These are phyloP conservation scores for Dunaliella primolecta DNA, from an alignment of 139 green algal species.

Conservation along the genomic window DNA sequence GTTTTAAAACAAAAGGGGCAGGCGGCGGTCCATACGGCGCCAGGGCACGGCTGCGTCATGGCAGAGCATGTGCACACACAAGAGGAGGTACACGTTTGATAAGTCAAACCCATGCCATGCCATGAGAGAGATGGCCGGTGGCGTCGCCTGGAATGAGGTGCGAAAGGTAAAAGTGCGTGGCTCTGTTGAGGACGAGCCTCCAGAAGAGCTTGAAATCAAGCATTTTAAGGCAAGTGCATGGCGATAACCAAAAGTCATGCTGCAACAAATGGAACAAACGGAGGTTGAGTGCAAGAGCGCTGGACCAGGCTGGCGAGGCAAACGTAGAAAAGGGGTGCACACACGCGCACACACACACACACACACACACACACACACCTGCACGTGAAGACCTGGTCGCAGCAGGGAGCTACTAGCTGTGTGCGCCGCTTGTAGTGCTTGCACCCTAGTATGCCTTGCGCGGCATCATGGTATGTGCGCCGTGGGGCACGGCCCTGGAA, in stretches of 20 bases:
- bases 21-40: conserved; percentile 86
- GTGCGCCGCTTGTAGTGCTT: conserved; percentile 66
- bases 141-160: too few relatives aligned
- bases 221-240: too few relatives aligned
- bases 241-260: too few relatives aligned
- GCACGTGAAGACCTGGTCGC: conserved; percentile 74
- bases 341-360: neutral
- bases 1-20: too few relatives aligned
- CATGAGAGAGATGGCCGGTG: too few relatives aligned
- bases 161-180: too few relatives aligned
- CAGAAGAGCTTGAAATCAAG: too few relatives aligned
- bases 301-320: too few relatives aligned
- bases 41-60: conserved; percentile 84
- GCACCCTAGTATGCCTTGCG: conserved; percentile 53
- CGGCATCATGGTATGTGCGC: conserved; percentile 45
- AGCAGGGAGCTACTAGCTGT: conserved; percentile 89
- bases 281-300: too few relatives aligned
- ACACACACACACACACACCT: conserved; percentile 41
- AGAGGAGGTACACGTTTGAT: neutral
- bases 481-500: conserved; percentile 1
- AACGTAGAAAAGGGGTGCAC: neutral
- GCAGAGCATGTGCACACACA: conserved; percentile 63
- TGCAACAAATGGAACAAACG: too few relatives aligned
- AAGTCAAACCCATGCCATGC: too few relatives aligned
- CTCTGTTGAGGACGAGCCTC: too few relatives aligned